Evolutionary conservation across 495 filamentous ascomycete genomes (phyloP), one percentile per base, ranked within the genome.

Genomic region (Xylaria curta): DNA sequence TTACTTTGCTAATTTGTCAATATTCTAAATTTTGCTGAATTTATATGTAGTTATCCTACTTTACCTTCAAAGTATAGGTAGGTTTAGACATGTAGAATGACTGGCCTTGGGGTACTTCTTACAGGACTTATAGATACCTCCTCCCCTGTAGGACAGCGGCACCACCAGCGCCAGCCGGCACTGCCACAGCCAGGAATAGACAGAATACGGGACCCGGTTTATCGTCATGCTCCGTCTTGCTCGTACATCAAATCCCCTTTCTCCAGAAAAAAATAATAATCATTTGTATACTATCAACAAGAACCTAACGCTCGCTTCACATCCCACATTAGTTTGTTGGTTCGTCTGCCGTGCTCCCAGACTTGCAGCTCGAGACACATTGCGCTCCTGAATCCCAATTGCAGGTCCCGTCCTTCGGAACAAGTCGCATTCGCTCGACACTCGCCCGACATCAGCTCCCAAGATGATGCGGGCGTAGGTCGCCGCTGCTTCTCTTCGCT

Each of bases 381-480:
- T 38, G 46, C 56, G 47, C 46, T 54, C 31, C 24, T 19, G 26
- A 38, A 56, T 10, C 33, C 59, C 49, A 62, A 61, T 56, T 56
- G 59, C 68, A 9, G 15, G 59, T 12, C 36, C 60, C 33, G 59
- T 12, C 36, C 60, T 44, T 66, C 40, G 61, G 10, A 60, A 60
- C 42, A 54, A 38, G 61, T 60, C 31, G 42, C 56, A 42, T 56
- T 56, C n/a, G 70, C 65, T 72, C 40, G 70, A 56, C 56, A 51
- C 47, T 63, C n/a, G 70, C 65, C 68, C 40, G 70, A 63, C 21
- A 51, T 12, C 73, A 61, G 61, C 67, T 71, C 61, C 38, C 56
- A 76, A 70, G 70, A 79, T 66, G 69, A 76, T 78, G 74, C 71
- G 76, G 74, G 72, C 74, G 73, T 79, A 78, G 68, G 68, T 76